Evolutionary conservation across 2,329 filamentous ascomycete species (phyloP).

Genomic region (Ascomycota sp.): DNA sequence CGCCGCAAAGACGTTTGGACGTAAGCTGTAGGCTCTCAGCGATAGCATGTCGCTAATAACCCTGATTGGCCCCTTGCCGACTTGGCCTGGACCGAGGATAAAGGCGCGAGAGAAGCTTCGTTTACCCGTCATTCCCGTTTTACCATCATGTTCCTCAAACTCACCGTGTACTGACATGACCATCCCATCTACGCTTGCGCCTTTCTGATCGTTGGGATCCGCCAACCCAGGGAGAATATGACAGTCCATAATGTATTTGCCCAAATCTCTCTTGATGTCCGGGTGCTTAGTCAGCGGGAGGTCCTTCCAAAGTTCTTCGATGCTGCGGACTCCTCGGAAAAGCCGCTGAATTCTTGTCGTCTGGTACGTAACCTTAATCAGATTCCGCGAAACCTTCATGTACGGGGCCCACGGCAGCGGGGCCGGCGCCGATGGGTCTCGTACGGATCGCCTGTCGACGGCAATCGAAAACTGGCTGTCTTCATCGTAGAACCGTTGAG

Average conservation of each 20-base stretch:
- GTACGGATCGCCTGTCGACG: constrained; percentile 41
- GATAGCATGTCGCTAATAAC: constrained; percentile 66
- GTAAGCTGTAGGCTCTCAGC: constrained; percentile 41
- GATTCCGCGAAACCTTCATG: constrained; percentile 58
- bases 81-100: constrained; percentile 53
- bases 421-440: constrained; percentile 19
- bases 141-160: constrained; percentile 51
- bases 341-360: constrained; percentile 43
- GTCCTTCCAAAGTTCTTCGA: constrained; percentile 46
- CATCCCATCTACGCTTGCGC: constrained; percentile 53
- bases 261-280: constrained; percentile 40
- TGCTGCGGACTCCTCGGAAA: constrained; percentile 41
- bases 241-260: constrained; percentile 70
- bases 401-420: constrained; percentile 51
- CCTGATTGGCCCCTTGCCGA: constrained; percentile 42
- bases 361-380: constrained; percentile 44
- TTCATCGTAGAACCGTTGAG: constrained; percentile 53
- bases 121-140: constrained; percentile 34
- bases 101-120: constrained; percentile 72
- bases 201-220: constrained; percentile 44
- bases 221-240: constrained; percentile 50
- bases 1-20: constrained; percentile 22
- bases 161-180: constrained; percentile 66
- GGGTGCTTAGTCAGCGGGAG: constrained; percentile 60
- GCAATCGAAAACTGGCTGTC: constrained; percentile 56